A percentile compares a stretch with the other conserved stretches of the same genome.
These are phyloP conservation scores for Monilinia aucupariae DNA, from an alignment of 2,329 filamentous ascomycete genomes.

Conservation along the genomic window DNA sequence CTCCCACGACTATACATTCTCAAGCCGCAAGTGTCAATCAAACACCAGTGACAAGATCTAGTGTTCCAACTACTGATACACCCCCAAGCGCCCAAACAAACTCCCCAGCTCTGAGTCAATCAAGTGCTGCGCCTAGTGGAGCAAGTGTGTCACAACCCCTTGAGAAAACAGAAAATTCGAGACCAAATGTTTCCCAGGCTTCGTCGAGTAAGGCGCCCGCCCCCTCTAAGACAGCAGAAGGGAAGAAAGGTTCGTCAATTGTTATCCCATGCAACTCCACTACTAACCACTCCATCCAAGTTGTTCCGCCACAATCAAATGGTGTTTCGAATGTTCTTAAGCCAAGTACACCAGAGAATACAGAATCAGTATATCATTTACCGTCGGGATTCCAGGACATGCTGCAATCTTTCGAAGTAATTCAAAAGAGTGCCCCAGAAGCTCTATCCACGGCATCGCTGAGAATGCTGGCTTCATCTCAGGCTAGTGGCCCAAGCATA, in stretches of 20 bases:
- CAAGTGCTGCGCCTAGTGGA: conserved; percentile 40
- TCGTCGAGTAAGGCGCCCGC: conserved; percentile 34
- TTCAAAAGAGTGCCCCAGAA: conserved; percentile 42
- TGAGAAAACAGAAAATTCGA: conserved; percentile 41
- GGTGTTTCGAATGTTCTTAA: conserved; percentile 49
- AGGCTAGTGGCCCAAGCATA: conserved; percentile 64
- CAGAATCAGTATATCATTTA: conserved; percentile 86
- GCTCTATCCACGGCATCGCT: conserved; percentile 56
- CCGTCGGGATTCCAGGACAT: conserved; percentile 85
- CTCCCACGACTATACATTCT: conserved; percentile 46
- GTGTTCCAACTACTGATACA: conserved; percentile 35
- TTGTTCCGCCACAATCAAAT: conserved; percentile 26
- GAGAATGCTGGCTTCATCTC: conserved; percentile 70
- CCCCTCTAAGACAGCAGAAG: conserved; percentile 40
- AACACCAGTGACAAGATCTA: conserved; percentile 36
- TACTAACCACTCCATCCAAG: conserved; percentile 21
- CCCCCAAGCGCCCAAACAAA: conserved; percentile 41
- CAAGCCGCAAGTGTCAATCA: conserved; percentile 40
- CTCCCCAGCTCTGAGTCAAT: conserved; percentile 46
- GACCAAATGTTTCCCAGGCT: conserved; percentile 26
- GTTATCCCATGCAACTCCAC: conserved; percentile 15
- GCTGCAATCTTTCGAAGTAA: conserved; percentile 82
- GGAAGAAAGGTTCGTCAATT: conserved; percentile 41
- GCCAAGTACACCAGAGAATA: conserved; percentile 34
- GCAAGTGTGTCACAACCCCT: conserved; percentile 42